Conservation (phyloP, 1,284 basidiomycete species). For the Pterula multifida region DNA sequence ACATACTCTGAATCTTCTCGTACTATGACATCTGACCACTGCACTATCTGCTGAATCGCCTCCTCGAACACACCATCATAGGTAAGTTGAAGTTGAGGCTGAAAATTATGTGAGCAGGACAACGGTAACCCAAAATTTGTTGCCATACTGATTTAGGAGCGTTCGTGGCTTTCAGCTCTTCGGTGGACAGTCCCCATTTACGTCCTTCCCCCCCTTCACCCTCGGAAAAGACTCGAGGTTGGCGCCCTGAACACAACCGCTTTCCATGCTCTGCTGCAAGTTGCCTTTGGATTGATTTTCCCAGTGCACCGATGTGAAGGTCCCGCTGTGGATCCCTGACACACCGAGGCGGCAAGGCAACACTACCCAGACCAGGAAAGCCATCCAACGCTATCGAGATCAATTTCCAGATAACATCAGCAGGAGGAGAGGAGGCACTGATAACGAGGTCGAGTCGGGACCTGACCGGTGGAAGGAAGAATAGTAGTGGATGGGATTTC, state of each 20-base stretch:
- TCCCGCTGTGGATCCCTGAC: slow-evolving; percentile 75
- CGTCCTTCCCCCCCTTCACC: slow-evolving; percentile 55
- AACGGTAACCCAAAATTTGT: slow-evolving; percentile 23
- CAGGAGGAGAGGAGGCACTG: slow-evolving; percentile 25
- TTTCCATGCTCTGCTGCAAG: slow-evolving; percentile 62
- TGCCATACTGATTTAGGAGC: slow-evolving; percentile 11
- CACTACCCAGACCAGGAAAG: slow-evolving; percentile 64
- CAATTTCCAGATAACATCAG: slow-evolving; percentile 31
- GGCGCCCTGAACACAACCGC: slow-evolving; percentile 53
- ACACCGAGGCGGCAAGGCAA: slow-evolving; percentile 74
- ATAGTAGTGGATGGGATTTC: slow-evolving; percentile 48
- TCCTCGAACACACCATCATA: slow-evolving; percentile 69
- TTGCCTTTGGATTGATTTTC: slow-evolving; percentile 58
- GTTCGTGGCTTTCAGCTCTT: slow-evolving; percentile 26
- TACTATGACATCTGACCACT: slow-evolving; percentile 73
- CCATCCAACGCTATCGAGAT: slow-evolving; percentile 48
- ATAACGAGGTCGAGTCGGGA: slow-evolving; percentile 25
- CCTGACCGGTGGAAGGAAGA: slow-evolving; percentile 32
- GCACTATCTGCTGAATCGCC: slow-evolving; percentile 71
- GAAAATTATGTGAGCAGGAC: slow-evolving; percentile 10
- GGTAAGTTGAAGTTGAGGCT: slow-evolving; percentile 40
- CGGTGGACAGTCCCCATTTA: slow-evolving; percentile 61
- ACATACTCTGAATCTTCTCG: slow-evolving; percentile 63
- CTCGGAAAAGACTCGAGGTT: slow-evolving; percentile 22
- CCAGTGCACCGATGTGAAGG: slow-evolving; percentile 66